Conservation (phyloP, 139 green algal genomes). For the Gonium pectorale region DNA sequence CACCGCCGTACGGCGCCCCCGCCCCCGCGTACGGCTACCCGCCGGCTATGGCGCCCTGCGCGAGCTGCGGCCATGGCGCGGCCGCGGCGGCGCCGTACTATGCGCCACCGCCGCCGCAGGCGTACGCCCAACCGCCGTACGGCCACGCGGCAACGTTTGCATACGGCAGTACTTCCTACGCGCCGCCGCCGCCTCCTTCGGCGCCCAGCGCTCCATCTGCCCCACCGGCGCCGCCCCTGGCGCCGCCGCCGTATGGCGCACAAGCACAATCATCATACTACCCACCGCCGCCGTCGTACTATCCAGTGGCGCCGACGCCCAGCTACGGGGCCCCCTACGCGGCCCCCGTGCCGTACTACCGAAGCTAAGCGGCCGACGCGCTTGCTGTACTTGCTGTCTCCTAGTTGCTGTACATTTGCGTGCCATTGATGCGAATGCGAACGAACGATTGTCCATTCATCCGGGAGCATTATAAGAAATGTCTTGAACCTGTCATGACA, state of each 20-base stretch:
- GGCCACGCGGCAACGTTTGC: neutral
- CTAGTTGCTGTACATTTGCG: no score
- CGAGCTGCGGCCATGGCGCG: no score
- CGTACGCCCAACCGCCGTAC: neutral
- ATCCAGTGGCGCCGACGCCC: neutral
- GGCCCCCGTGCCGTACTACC: neutral
- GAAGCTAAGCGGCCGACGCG: no score
- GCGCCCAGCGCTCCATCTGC: neutral
- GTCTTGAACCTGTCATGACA: no score
- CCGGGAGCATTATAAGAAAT: no score
- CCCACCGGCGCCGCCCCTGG: neutral
- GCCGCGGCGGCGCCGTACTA: neutral
- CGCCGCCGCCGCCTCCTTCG: neutral
- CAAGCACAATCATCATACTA: neutral
- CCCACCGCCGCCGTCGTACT: neutral
- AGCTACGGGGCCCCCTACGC: neutral
- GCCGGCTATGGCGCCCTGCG: no score
- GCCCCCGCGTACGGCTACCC: constrained; percentile 12
- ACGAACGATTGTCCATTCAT: no score
- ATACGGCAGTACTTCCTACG: neutral
- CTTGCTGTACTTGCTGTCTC: no score
- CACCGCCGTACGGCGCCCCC: neutral
- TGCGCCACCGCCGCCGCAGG: neutral
- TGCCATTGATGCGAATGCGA: no score
- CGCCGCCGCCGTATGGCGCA: neutral